Evolutionary conservation across 1,284 basidiomycete genomes (phyloP).

Genomic region (Mycena sp.): DNA sequence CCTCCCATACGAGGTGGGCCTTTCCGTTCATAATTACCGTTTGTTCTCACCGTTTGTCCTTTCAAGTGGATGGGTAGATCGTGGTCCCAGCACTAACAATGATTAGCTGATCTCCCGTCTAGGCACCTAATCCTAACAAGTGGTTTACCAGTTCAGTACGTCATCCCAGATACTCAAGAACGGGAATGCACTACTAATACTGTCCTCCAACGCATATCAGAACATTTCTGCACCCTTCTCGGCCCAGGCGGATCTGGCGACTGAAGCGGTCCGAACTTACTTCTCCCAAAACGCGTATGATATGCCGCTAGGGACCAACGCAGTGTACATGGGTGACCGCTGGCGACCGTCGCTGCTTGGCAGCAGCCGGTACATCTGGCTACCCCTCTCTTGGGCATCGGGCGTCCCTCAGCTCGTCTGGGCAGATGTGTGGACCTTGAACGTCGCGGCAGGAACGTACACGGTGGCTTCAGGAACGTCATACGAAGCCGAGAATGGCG

Average conservation of each 20-base stretch:
- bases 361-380: conserved; percentile 70
- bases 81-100: conserved; percentile 71
- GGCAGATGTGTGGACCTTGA: conserved; percentile 67
- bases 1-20: conserved; percentile 58
- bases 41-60: not conserved
- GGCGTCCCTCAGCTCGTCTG: conserved; percentile 62
- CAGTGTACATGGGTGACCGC: conserved; percentile 73
- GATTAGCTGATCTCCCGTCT: conserved; percentile 58
- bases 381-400: conserved; percentile 63
- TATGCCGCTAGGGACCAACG: conserved; percentile 57
- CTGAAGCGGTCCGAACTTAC: conserved; percentile 59
- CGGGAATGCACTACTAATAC: not conserved
- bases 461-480: conserved; percentile 58
- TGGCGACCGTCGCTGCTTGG: conserved; percentile 67
- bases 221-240: conserved; percentile 67
- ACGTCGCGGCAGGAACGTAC: conserved; percentile 61
- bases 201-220: conserved; percentile 38
- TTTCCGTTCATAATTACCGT: not conserved
- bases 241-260: conserved; percentile 64
- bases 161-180: too few species aligned
- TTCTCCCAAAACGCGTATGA: conserved; percentile 72
- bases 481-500: conserved; percentile 67
- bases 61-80: conserved; percentile 58
- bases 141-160: not conserved
- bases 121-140: not conserved